Evolutionary conservation across 2,329 filamentous ascomycete species (phyloP).

Genomic region (Pleurostoma richardsiae): DNA sequence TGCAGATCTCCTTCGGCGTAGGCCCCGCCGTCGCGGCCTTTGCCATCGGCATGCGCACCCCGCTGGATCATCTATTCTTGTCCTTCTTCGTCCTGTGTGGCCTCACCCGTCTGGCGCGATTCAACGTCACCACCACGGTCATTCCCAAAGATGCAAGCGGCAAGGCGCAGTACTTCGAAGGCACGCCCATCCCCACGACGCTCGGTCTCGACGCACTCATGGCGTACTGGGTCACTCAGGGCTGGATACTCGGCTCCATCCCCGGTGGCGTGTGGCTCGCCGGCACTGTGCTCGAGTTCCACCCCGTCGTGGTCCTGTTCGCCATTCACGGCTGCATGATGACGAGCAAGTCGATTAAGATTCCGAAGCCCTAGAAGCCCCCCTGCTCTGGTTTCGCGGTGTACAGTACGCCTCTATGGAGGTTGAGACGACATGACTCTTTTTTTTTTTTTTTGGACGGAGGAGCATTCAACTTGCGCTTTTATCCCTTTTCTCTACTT

Average conservation of each 20-base stretch:
- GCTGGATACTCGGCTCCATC: slow-evolving; percentile 74
- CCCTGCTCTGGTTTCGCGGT: too few relatives aligned
- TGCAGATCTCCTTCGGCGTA: slow-evolving; percentile 92
- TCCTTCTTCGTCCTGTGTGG: slow-evolving; percentile 93
- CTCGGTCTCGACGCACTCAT: slow-evolving; percentile 76
- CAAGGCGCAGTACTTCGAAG: slow-evolving; percentile 95
- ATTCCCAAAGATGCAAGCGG: slow-evolving; percentile 88
- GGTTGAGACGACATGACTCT: too few relatives aligned
- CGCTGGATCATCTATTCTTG: slow-evolving; percentile 73
- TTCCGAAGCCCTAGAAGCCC: slow-evolving; percentile 70
- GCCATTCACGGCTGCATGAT: slow-evolving; percentile 87
- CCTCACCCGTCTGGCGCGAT: slow-evolving; percentile 86
- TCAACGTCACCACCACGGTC: slow-evolving; percentile 90
- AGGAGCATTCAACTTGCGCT: too few relatives aligned
- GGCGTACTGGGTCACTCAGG: slow-evolving; percentile 81
- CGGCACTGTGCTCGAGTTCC: slow-evolving; percentile 72
- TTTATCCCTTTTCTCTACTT: too few relatives aligned
- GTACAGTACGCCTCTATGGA: too few relatives aligned
- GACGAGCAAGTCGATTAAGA: slow-evolving; percentile 91
- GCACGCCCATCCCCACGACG: slow-evolving; percentile 90
- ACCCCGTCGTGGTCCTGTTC: slow-evolving; percentile 78
- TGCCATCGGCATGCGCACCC: slow-evolving; percentile 79
- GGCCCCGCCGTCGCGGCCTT: slow-evolving; percentile 85
- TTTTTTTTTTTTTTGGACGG: too few relatives aligned
- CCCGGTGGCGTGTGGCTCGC: slow-evolving; percentile 66